A percentile compares a stretch with the other conserved stretches of the same genome.
phyloP scores from a whole-genome alignment of 2,329 filamentous ascomycete species.

The Penicillium sclerotigenum region DNA sequence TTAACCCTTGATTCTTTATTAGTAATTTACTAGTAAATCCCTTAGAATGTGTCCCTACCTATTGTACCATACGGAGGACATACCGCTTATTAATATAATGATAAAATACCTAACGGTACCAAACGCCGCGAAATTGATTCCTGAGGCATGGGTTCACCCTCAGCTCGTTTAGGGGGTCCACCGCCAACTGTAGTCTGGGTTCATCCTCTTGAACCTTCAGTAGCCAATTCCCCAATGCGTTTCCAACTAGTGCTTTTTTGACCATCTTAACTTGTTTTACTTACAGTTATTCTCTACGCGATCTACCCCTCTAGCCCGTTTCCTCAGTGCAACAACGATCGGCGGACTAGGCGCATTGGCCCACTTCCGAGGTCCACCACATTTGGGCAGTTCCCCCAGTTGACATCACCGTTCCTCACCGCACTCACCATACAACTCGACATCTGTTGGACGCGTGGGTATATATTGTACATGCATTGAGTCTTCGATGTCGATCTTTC shows the following conservation, averaged over 20 bases:
- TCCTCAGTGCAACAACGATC: slow-evolving; percentile 1
- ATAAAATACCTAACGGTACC: too few relatives aligned
- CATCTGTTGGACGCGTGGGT: neutral
- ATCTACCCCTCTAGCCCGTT: neutral
- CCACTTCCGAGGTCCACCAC: slow-evolving; percentile 15
- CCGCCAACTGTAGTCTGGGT: too few relatives aligned
- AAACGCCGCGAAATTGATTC: too few relatives aligned
- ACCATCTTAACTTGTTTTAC: neutral
- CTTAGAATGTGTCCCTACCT: too few relatives aligned
- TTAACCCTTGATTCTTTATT: too few relatives aligned
- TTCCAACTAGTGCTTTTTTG: neutral
- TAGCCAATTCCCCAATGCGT: neutral
- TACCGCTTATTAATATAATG: too few relatives aligned
- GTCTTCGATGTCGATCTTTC: neutral
- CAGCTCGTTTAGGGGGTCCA: too few relatives aligned
- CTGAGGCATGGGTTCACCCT: too few relatives aligned
- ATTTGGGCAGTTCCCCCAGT: slow-evolving; percentile 9
- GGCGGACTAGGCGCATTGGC: slow-evolving; percentile 16
- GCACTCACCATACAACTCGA: slow-evolving; percentile 16
- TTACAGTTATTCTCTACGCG: neutral
- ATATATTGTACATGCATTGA: neutral
- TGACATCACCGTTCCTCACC: slow-evolving; percentile 28
- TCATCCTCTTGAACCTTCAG: neutral
- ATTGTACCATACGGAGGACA: too few relatives aligned
- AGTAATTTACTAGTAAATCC: too few relatives aligned